Base-by-base conservation (phyloP, 345 rosid genomes). In the Bruguiera gymnorhiza region DNA sequence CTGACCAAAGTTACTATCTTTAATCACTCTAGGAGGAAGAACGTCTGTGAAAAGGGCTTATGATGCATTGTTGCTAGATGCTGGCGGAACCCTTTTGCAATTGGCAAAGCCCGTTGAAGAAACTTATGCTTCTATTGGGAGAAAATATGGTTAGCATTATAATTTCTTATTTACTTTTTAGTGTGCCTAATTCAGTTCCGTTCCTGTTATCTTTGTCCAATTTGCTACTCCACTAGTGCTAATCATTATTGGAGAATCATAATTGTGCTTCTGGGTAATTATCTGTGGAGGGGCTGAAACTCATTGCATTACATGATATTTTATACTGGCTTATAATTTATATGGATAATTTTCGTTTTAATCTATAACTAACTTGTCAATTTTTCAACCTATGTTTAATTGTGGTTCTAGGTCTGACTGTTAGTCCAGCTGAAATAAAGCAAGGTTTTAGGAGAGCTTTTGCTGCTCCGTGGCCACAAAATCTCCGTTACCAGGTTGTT, bases 51-150 rank as follows among this genome's bases (percentile, higher is more conserved):
- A 69, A 78, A 86, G 74, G 78, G 89, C 90, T 9, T 89, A 88
- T 75, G 97, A 88, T 77, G 97, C 85, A 27, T 74, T 93, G 69
- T 72, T 93, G 76, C 75, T 93, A 83, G 97, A 93, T 70, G 97
- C 97, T 20, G 97, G 96, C 46, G 97, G 97, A 36, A 93, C 98
- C 34, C 96, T 93, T 70, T 72, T 93, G 83, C 98, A 89, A 61
- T 70, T 93, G 75, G 46, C 88, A 13, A 77, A 73, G 26, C 98
- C 98, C 21, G 97, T 93, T 4, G 89, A 86, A 65, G 87, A 93
- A 70, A 86, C 86, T 36, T 90, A 93, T 64, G 86, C 92, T 61
- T 81, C 96, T 48, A 81, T 93, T 63, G 98, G 94, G 31, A 78
- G 70, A 36, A 90, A 87, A 85, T 89, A 89, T 59, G 96, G 98